Conservation (phyloP, 2,329 filamentous ascomycete species). For the Arthrobotrys musiformis region DNA sequence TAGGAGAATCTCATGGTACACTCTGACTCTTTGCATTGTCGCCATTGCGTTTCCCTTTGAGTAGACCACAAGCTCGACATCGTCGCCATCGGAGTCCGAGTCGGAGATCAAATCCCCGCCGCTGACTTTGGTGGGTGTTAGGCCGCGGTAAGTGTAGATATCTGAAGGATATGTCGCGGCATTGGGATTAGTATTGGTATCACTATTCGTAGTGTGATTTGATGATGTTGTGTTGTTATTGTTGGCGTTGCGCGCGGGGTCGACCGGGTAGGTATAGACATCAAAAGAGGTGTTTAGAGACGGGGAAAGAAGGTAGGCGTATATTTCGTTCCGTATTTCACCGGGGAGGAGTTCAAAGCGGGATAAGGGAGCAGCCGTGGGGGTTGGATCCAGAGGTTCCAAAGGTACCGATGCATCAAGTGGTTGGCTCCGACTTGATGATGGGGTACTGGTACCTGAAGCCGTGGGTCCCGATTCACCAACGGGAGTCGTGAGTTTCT, state of each 20-base stretch:
- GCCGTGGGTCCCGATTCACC: not conserved
- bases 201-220: no score
- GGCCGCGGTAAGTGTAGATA: constrained; percentile 6
- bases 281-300: constrained; percentile 37
- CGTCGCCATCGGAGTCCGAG: constrained; percentile 23
- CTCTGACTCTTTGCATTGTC: constrained; percentile 14
- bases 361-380: not conserved
- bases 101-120: not conserved
- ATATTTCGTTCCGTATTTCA: constrained; percentile 45
- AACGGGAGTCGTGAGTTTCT: not conserved
- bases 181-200: not conserved
- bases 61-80: constrained; percentile 24
- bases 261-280: constrained; percentile 11
- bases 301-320: constrained; percentile 39
- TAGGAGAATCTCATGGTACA: constrained; percentile 34
- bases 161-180: constrained; percentile 6
- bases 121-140: not conserved
- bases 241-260: constrained; percentile 18
- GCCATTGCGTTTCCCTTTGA: constrained; percentile 8
- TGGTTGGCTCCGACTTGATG: not conserved
- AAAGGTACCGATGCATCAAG: not conserved
- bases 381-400: not conserved
- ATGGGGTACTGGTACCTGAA: no score
- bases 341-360: constrained; percentile 46
- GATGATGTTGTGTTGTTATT: constrained; percentile 7